Conservation (phyloP, 129 eudicot species). For the Artemisia annua region DNA sequence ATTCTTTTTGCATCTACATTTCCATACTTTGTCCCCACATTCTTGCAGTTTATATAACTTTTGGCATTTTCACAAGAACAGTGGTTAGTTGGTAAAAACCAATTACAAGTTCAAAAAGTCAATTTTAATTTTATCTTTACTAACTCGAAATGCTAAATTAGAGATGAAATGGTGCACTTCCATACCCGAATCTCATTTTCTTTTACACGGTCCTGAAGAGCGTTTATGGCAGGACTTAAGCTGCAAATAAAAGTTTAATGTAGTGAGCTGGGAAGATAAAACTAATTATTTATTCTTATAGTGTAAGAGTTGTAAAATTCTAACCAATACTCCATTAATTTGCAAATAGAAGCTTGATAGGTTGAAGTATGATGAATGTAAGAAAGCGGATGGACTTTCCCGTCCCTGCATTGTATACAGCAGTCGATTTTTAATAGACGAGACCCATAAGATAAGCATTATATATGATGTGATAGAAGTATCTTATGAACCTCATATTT, state of each 20-base stretch:
- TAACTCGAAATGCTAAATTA: conserved; percentile 2
- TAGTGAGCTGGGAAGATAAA: conserved; percentile 3
- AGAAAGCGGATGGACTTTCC: conserved; percentile 89
- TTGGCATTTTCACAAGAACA: neutral
- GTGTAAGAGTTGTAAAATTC: conserved; percentile 8
- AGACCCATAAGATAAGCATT: neutral
- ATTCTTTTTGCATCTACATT: too few relatives aligned
- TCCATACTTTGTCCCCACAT: too few relatives aligned
- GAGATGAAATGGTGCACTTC: neutral
- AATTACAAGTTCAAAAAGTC: too few relatives aligned
- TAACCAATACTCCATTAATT: conserved; percentile 96
- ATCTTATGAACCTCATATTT: conserved; percentile 58
- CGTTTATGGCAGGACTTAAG: conserved; percentile 80
- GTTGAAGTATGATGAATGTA: conserved; percentile 94
- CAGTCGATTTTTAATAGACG: conserved; percentile 3
- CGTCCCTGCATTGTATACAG: conserved; percentile 56
- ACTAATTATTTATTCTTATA: neutral
- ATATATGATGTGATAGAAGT: conserved; percentile 6
- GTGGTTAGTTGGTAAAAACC: too few relatives aligned
- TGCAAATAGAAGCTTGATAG: conserved; percentile 98
- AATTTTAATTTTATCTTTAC: neutral
- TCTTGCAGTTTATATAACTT: neutral
- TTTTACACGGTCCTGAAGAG: conserved; percentile 80
- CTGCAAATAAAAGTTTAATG: conserved; percentile 46
- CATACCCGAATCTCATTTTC: conserved; percentile 93